Evolutionary conservation across 257 asterid species (phyloP).

Genomic region (Solanum virginianum): DNA sequence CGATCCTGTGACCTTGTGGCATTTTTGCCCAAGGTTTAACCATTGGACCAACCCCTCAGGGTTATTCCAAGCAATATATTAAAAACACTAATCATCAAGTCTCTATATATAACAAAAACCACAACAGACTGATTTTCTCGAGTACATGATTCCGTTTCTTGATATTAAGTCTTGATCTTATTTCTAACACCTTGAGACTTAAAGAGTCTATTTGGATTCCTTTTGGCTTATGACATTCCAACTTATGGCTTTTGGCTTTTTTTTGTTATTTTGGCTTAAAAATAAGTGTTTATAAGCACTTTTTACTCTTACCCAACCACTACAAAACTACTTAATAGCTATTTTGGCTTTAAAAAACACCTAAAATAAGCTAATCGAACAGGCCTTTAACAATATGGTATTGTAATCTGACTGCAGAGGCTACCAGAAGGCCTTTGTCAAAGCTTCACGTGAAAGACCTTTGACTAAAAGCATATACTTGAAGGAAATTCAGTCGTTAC

Average conservation of each 20-base stretch:
- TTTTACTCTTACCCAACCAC: no score
- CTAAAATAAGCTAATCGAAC: no score
- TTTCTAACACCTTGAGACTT: background rate
- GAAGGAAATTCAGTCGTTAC: background rate
- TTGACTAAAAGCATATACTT: background rate
- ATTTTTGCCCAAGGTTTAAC: no score
- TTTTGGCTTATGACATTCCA: no score
- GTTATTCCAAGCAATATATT: background rate
- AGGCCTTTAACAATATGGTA: background rate
- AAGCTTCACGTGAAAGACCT: background rate
- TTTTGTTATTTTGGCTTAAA: no score
- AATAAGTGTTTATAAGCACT: no score
- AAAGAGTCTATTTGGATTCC: no score
- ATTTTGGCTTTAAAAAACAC: no score
- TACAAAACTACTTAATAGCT: no score
- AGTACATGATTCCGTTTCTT: background rate
- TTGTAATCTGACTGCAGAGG: background rate
- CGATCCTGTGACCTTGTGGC: no score
- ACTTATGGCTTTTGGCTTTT: no score
- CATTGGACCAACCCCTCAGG: no score
- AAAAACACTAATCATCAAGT: background rate
- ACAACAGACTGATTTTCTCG: background rate
- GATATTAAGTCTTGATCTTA: background rate
- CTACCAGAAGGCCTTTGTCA: background rate
- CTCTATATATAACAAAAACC: background rate